Evolutionary conservation across 108 stramenopile genomes (phyloP).

Genomic region (Schizochytrium sp.): DNA sequence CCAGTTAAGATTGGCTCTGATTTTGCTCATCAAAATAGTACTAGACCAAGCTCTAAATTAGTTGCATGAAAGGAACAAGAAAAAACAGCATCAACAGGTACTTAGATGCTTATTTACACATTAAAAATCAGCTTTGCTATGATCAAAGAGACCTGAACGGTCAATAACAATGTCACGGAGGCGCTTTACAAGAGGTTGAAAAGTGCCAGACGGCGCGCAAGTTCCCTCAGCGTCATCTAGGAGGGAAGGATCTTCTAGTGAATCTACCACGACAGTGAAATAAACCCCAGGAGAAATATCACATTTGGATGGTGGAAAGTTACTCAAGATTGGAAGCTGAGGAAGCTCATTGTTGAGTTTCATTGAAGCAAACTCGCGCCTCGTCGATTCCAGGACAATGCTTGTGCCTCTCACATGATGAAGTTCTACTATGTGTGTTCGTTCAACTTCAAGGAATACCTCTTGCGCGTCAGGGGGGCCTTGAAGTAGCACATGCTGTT

Average conservation of each 20-base stretch:
- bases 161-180: not conserved
- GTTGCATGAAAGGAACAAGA: too few relatives aligned
- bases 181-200: constrained; percentile 18
- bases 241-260: not conserved
- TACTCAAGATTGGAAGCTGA: not conserved
- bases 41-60: too few relatives aligned
- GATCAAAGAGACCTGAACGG: not conserved
- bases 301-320: not conserved
- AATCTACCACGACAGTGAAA: not conserved
- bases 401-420: not conserved
- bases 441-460: not conserved
- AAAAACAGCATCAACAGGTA: too few relatives aligned
- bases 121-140: not conserved
- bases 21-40: too few relatives aligned
- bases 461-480: not conserved
- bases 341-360: constrained; percentile 22
- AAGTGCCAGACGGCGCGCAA: not conserved
- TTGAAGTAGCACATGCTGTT: not conserved
- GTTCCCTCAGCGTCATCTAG: not conserved
- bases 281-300: not conserved
- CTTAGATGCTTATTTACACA: too few relatives aligned
- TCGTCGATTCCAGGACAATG: not conserved
- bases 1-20: too few relatives aligned
- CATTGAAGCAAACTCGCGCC: not conserved
- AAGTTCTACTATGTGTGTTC: not conserved